These are phyloP conservation scores for Solanum lycopersicoides DNA, from an alignment of 257 asterid species.

Conservation along the genomic window DNA sequence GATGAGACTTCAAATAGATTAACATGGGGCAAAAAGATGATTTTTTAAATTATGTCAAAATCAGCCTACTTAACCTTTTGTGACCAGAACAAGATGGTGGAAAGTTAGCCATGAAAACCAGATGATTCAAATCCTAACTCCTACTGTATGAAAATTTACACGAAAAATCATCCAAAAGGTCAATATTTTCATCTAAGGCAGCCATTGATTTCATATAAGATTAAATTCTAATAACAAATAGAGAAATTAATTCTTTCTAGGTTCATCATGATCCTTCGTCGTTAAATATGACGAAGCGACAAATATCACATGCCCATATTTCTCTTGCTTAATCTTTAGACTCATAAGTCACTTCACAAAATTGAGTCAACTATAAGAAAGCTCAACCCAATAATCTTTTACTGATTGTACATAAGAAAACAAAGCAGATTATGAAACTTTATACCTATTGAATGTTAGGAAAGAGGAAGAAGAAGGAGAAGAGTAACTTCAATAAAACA, in stretches of 20 bases:
- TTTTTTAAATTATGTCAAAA: not conserved
- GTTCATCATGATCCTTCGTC: not conserved
- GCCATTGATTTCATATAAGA: not conserved
- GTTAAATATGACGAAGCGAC: not conserved
- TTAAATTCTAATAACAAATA: too few relatives aligned
- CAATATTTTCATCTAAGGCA: not conserved
- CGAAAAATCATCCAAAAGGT: not conserved
- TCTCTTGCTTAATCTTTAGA: too few relatives aligned
- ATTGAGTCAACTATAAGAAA: too few relatives aligned
- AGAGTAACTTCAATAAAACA: too few relatives aligned
- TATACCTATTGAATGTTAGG: too few relatives aligned
- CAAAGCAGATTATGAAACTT: too few relatives aligned
- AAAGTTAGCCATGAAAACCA: not conserved
- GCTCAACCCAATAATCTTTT: too few relatives aligned
- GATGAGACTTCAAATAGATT: not conserved
- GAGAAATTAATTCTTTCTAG: not conserved
- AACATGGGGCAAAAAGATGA: not conserved
- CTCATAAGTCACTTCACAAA: too few relatives aligned
- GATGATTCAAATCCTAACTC: not conserved
- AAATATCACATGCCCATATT: not conserved
- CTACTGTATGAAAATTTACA: not conserved
- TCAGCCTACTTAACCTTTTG: not conserved
- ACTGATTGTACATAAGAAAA: too few relatives aligned
- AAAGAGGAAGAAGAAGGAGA: too few relatives aligned
- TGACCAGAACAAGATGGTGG: not conserved